Base-by-base conservation (phyloP, 768 basidiomycete species). In the Boletus sp. region DNA sequence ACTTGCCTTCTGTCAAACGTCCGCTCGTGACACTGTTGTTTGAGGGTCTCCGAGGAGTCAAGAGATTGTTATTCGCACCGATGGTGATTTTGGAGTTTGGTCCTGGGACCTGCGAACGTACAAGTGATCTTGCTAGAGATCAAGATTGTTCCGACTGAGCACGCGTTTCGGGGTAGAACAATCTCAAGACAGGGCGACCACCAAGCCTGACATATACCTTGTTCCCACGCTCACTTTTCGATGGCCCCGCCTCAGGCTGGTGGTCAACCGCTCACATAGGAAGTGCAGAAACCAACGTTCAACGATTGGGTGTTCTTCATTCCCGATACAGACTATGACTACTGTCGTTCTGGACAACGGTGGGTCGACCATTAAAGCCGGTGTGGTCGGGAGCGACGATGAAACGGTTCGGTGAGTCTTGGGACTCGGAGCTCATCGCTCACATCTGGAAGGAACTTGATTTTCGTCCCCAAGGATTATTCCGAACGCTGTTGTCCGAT, bases 331-430 rank as follows among this genome's bases (percentile, higher is more conserved):
- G 9, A 25, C 60, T 1, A 5, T 38, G 39, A 65, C 74, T 13
- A 75, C 85, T 27, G 73, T 94, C 51, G 76, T 95, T 14, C 77
- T 96, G 42, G 94, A 98, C 70, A 98, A 96, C 67, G 94, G 94
- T 38, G 94, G 84, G 10, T 83, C 80, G 34, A 82, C 82, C 5
- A 85, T 96, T 70, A 98, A 97, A 66, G 81, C 81, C 29, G 89
- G 91, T 1, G 55, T 84, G 25, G 76, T 75, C 40, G 70, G 66
- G 44, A 65, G 62, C 46, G 60, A 61, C 42, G 61, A 62, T 50
- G 71, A 65, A 50, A 58, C 61, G 47, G 58, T 60, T 49, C 66
- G 61, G 69, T 69, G 38, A 38, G 70, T 52, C 45, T 54, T 48
- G 53, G 29, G 3, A 17, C 17, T 34, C 39, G 15, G 21, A 23